Conservation (phyloP, 495 filamentous ascomycete species). For the Oidiodendron maius region DNA sequence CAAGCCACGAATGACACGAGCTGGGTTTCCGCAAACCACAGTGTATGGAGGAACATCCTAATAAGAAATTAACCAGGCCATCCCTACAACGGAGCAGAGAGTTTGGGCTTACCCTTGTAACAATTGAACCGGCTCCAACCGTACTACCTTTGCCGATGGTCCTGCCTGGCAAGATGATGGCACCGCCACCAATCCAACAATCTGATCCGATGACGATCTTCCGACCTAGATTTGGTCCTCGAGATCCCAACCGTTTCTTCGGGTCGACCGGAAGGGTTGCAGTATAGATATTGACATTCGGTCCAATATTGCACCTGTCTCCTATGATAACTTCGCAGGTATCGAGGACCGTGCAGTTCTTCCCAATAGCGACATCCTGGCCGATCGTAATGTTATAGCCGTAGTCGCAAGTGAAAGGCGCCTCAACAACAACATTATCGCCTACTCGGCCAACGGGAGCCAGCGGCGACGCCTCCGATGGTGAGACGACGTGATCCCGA, state of each 20-base stretch:
- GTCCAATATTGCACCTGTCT: slow-evolving; percentile 72
- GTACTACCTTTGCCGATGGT: slow-evolving; percentile 73
- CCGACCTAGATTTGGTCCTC: slow-evolving; percentile 65
- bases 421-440: slow-evolving; percentile 72
- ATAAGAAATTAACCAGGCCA: slow-evolving; percentile 1
- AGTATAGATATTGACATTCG: slow-evolving; percentile 81
- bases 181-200: slow-evolving; percentile 82
- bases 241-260: slow-evolving; percentile 65
- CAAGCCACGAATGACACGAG: slow-evolving; percentile 50
- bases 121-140: slow-evolving; percentile 80
- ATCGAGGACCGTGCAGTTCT: slow-evolving; percentile 84
- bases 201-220: slow-evolving; percentile 80
- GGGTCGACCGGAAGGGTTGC: slow-evolving; percentile 72
- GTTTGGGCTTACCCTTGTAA: slow-evolving; percentile 64
- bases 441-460: slow-evolving; percentile 60
- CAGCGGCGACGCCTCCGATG: slow-evolving; percentile 39
- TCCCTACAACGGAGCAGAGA: background rate
- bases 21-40: slow-evolving; percentile 58
- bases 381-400: slow-evolving; percentile 91
- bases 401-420: slow-evolving; percentile 91
- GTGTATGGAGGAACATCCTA: slow-evolving; percentile 58
- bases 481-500: slow-evolving; percentile 40
- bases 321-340: slow-evolving; percentile 69
- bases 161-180: slow-evolving; percentile 78
- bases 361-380: slow-evolving; percentile 77